These are phyloP conservation scores for Trichoderma gracile DNA, from an alignment of 2,329 filamentous ascomycete genomes.

Conservation along the genomic window DNA sequence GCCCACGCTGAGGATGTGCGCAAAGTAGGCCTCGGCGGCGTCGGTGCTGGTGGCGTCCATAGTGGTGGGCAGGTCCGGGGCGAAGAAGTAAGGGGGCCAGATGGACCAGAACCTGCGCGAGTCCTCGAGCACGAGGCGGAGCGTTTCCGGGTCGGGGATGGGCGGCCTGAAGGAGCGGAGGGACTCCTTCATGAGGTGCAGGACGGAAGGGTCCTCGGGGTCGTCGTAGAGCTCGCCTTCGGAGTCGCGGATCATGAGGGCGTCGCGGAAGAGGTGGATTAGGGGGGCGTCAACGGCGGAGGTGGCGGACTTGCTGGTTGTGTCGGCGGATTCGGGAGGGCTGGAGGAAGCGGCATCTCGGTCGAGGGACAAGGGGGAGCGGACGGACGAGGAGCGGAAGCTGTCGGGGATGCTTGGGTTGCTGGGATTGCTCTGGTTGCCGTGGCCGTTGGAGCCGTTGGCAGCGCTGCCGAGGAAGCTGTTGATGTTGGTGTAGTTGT, in stretches of 20 bases:
- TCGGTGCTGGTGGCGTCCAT: conserved; percentile 20
- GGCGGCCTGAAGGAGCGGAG: conserved; percentile 26
- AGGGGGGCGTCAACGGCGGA: conserved; percentile 20
- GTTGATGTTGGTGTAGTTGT: too few species aligned
- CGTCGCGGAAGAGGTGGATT: conserved; percentile 25
- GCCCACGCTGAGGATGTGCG: conserved; percentile 39
- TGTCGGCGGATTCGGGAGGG: background rate
- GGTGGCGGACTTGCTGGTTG: background rate
- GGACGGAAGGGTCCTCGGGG: conserved; percentile 15
- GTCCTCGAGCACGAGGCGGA: conserved; percentile 30
- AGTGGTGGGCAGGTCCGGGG: conserved; percentile 6
- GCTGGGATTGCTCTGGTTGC: background rate
- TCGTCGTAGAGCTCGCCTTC: conserved; percentile 24
- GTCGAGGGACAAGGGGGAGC: conserved; percentile 13
- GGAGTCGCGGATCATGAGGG: conserved; percentile 23
- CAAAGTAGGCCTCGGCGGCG: conserved; percentile 39
- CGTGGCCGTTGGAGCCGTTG: background rate
- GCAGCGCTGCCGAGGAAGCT: too few species aligned
- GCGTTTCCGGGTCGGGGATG: conserved; percentile 15
- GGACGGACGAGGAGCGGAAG: conserved; percentile 6
- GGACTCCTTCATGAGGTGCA: conserved; percentile 15
- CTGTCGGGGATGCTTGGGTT: background rate
- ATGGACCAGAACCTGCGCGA: conserved; percentile 33
- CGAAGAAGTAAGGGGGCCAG: conserved; percentile 30
- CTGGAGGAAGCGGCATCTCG: background rate